Conservation (phyloP, 768 basidiomycete species). For the Lactarius hengduanensis region DNA sequence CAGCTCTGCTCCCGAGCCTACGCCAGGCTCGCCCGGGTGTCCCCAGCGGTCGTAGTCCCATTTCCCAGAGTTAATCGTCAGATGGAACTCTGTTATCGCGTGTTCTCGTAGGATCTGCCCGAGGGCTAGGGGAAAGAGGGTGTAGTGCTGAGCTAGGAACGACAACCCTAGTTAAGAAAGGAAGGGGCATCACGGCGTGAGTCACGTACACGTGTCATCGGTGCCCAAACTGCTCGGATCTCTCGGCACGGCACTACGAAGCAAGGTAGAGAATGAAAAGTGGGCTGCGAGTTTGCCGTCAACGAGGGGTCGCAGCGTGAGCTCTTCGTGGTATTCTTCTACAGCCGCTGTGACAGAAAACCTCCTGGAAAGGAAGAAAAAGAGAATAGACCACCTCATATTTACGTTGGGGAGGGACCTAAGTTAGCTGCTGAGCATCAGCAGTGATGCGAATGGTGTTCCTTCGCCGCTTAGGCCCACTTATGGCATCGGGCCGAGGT, state of each 20-base stretch:
- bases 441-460: background rate
- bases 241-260: slow-evolving; percentile 53
- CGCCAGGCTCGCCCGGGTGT: slow-evolving; percentile 68
- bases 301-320: slow-evolving; percentile 57
- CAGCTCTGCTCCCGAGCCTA: slow-evolving; percentile 84
- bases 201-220: slow-evolving; percentile 48
- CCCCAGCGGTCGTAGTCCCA: slow-evolving; percentile 90
- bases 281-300: slow-evolving; percentile 81
- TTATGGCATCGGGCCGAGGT: too few species aligned
- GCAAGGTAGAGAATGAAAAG: slow-evolving; percentile 75
- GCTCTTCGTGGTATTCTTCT: slow-evolving; percentile 57
- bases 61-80: slow-evolving; percentile 87
- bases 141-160: slow-evolving; percentile 74
- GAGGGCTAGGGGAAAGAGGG: slow-evolving; percentile 80
- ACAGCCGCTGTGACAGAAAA: background rate
- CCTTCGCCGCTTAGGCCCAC: too few species aligned
- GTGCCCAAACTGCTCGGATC: slow-evolving; percentile 49
- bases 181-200: background rate
- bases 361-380: background rate
- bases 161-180: background rate
- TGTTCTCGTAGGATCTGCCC: slow-evolving; percentile 86
- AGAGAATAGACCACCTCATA: slow-evolving; percentile 14
- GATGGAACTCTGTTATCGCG: slow-evolving; percentile 82
- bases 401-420: background rate
- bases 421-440: background rate